Evolutionary conservation across 2,329 filamentous ascomycete species (phyloP), one percentile per base, ranked within the genome.

Genomic region (Fusarium brevicatenulatum): DNA sequence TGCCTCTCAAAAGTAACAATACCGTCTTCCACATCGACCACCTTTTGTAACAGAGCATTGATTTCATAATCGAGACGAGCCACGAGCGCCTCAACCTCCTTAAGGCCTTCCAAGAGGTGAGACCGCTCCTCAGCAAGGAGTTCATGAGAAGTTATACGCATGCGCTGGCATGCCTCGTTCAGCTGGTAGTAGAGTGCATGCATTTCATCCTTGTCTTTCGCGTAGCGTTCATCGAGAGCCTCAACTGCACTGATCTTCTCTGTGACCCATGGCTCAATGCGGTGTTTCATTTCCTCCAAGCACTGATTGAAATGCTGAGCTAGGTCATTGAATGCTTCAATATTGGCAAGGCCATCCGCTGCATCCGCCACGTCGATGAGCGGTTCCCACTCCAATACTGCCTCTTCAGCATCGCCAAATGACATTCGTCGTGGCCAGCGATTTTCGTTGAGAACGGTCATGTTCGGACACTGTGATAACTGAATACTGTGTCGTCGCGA

Each of bases 11-110:
- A 97, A 69, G 95, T 92, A 16, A 83, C 84, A 1, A 97, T 90
- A 2, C 93, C 93, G 69, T 94, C 92, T 78, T 97, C 95, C 13
- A 97, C 93, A 78, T 98, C 95, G 76, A 93, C 88, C 15, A 97
- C 92, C 77, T 94, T 94, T 53, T 91, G 90, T 54, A 91, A 87
- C n/a, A 98, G 85, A 21, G 91, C 90, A 67, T 92, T 90, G 69
- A 98, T 91, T 84, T 98, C 95, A 81, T 98, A 98, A 78, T 98
- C 95, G 62, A 98, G 86, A 81, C 95, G 95, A 25, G 94, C 94
- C 6, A 92, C 90, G 43, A 97, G 85, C 28, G 92, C 89, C 80
- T 97, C 95, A 19, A 98, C 86, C 71, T 96, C 93, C 80, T 92
- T 92, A 68, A 95, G 85, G 21, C 88, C 88, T 78, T 96, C 93